Conservation (phyloP, 192 early-diverging fungal species). For the Podila horticola region DNA sequence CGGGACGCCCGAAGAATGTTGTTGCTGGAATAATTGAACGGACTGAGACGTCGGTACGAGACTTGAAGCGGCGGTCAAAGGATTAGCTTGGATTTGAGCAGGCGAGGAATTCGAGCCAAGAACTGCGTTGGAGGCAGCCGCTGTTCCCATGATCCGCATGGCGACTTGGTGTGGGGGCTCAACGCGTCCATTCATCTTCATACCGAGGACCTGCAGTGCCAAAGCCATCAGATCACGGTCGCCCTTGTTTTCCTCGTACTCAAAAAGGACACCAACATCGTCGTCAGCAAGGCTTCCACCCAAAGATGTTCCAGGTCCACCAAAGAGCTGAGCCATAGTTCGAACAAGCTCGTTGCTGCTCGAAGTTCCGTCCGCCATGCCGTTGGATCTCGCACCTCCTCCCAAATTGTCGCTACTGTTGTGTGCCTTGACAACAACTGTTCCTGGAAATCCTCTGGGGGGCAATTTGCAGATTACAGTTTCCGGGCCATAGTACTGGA, state of each 20-base stretch:
- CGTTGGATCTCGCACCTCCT: not conserved
- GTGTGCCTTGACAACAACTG: conserved; percentile 57
- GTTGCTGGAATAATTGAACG: conserved; percentile 16
- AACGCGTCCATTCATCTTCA: conserved; percentile 70
- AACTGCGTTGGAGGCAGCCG: conserved; percentile 8
- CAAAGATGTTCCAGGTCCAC: conserved; percentile 14
- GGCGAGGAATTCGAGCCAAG: not conserved
- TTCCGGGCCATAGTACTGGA: conserved; percentile 71
- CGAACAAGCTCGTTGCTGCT: conserved; percentile 20
- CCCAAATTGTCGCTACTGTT: not conserved
- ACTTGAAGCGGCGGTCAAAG: not conserved
- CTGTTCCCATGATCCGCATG: conserved; percentile 59
- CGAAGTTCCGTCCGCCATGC: not conserved
- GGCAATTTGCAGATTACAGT: conserved; percentile 79
- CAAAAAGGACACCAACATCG: conserved; percentile 38
- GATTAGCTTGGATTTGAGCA: not conserved
- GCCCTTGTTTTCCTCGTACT: conserved; percentile 65
- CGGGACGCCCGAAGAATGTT: conserved; percentile 4
- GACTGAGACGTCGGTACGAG: not conserved
- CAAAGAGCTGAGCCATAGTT: conserved; percentile 31
- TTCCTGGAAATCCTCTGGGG: conserved; percentile 66
- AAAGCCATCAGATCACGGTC: conserved; percentile 82
- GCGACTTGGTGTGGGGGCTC: conserved; percentile 70
- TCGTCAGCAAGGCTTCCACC: conserved; percentile 3
- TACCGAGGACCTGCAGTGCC: conserved; percentile 79